Conservation (phyloP, 331 rosid species). For the Acacia pycnantha region DNA sequence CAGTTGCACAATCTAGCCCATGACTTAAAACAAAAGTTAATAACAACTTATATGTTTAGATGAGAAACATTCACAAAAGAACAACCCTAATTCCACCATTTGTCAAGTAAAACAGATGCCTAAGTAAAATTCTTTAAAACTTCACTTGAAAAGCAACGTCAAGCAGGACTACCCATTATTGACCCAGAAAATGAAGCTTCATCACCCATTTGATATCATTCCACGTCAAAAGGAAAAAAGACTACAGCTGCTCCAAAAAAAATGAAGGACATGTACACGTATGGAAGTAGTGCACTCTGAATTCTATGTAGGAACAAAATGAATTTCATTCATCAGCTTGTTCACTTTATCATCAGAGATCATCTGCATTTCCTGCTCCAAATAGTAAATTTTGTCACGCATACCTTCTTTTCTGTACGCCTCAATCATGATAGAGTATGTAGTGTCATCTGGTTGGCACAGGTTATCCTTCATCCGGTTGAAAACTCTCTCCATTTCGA, state of each 20-base stretch:
- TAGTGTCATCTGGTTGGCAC: conserved; percentile 62
- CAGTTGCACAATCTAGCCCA: background rate
- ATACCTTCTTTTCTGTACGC: conserved; percentile 86
- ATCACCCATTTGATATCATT: conserved; percentile 25
- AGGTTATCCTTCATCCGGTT: conserved; percentile 79
- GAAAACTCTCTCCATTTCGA: conserved; percentile 95
- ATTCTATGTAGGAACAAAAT: conserved; percentile 1
- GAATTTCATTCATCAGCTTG: conserved; percentile 16
- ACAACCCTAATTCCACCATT: background rate
- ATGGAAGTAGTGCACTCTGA: conserved; percentile 25
- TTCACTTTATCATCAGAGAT: conserved; percentile 26
- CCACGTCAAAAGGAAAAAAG: conserved; percentile 4
- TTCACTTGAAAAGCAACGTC: conserved; percentile 20
- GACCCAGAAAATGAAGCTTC: conserved; percentile 28
- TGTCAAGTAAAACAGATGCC: conserved; percentile 6
- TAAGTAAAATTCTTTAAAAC: conserved; percentile 5
- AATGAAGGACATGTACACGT: conserved; percentile 12
- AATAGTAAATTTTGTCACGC: conserved; percentile 81
- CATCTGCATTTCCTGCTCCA: conserved; percentile 64
- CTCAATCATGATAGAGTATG: conserved; percentile 65
- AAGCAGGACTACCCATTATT: conserved; percentile 18
- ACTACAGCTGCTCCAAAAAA: conserved; percentile 24
- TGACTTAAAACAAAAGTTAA: background rate
- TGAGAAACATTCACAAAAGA: background rate
- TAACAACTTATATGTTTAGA: background rate